Conservation (phyloP, 2,329 filamentous ascomycete genomes). For the Epichloe amarillans region DNA sequence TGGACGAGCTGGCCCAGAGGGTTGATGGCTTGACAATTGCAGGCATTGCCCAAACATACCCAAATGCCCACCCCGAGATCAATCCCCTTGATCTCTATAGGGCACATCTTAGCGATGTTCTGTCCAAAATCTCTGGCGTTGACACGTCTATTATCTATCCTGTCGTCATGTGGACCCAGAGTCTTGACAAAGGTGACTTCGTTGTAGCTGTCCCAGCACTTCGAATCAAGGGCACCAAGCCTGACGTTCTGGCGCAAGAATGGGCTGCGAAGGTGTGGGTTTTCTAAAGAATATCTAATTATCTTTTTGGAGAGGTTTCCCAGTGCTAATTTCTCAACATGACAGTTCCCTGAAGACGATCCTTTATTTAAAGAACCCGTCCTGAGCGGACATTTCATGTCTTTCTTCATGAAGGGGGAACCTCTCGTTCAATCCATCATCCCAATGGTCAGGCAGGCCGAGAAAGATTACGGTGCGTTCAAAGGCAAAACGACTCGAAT, state of each 20-base stretch:
- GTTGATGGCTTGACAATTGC: constrained; percentile 6
- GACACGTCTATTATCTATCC: constrained; percentile 59
- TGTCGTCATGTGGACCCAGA: constrained; percentile 63
- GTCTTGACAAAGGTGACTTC: constrained; percentile 72
- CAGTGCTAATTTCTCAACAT: background rate
- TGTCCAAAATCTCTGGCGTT: constrained; percentile 57
- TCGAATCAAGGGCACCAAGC: constrained; percentile 59
- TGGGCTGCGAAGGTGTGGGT: constrained; percentile 43
- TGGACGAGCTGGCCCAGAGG: constrained; percentile 6
- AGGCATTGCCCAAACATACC: constrained; percentile 21
- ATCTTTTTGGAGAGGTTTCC: background rate
- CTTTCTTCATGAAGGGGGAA: constrained; percentile 66
- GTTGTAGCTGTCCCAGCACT: constrained; percentile 69
- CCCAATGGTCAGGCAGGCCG: constrained; percentile 52
- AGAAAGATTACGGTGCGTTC: constrained; percentile 31
- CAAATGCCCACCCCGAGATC: constrained; percentile 48
- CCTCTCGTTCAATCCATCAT: constrained; percentile 54
- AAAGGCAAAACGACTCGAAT: too few species aligned
- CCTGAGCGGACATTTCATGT: constrained; percentile 54
- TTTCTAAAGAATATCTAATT: background rate
- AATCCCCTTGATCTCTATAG: constrained; percentile 77
- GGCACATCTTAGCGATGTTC: constrained; percentile 56
- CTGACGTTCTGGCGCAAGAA: constrained; percentile 45
- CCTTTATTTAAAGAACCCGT: constrained; percentile 59
- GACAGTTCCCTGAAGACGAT: constrained; percentile 59